phyloP scores from a whole-genome alignment of 2,329 filamentous ascomycete species.

The Sporothrix humicola region DNA sequence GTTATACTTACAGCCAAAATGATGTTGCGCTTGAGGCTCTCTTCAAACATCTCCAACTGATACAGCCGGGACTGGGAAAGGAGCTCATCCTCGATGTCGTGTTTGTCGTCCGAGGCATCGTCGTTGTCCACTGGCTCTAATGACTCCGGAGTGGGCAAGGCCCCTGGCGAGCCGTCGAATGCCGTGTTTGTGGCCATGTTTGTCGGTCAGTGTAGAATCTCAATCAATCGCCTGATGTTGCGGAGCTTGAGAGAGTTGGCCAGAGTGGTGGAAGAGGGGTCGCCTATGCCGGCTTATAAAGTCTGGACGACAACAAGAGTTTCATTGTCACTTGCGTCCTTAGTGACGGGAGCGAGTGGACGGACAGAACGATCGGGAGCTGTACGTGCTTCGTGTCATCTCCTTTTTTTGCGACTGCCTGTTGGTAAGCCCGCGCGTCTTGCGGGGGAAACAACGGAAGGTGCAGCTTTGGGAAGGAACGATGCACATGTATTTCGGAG shows the following conservation, averaged over 20 bases:
- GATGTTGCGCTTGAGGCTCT: slow-evolving; percentile 70
- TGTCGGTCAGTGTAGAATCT: neutral
- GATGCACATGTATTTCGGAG: neutral
- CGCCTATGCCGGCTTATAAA: slow-evolving; percentile 10
- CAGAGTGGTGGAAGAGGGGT: neutral
- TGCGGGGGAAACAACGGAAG: neutral
- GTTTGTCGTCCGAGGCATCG: neutral
- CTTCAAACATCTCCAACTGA: slow-evolving; percentile 76
- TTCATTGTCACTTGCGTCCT: neutral
- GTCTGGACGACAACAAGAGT: neutral
- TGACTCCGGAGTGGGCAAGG: neutral
- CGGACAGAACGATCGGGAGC: neutral
- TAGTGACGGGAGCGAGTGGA: neutral
- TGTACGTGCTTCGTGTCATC: too few relatives aligned
- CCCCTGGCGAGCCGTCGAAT: neutral
- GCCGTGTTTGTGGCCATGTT: neutral
- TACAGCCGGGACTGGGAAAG: slow-evolving; percentile 57
- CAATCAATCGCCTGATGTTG: slow-evolving; percentile 8
- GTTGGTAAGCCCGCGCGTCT: slow-evolving; percentile 2
- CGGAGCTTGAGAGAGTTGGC: neutral
- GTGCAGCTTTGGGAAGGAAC: slow-evolving; percentile 24
- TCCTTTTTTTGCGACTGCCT: neutral
- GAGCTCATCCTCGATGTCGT: slow-evolving; percentile 9
- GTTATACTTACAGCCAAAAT: slow-evolving; percentile 66
- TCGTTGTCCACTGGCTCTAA: neutral